Evolutionary conservation across 768 basidiomycete genomes (phyloP).

Genomic region (Naematelia encephala): DNA sequence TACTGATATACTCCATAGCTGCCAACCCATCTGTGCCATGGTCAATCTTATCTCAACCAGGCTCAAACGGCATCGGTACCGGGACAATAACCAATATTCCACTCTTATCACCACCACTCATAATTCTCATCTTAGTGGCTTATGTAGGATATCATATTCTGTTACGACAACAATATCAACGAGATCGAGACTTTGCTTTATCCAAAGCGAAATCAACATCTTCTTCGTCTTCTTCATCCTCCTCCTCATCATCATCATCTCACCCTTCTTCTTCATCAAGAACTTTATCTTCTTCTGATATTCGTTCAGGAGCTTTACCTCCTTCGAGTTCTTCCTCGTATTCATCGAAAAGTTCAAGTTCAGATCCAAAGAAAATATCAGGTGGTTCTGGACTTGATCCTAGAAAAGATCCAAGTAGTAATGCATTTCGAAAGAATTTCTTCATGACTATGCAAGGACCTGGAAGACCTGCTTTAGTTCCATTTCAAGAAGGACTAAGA

Average conservation of each 20-base stretch:
- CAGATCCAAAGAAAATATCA: slow-evolving; percentile 35
- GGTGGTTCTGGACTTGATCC: slow-evolving; percentile 21
- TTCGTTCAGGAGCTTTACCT: slow-evolving; percentile 26
- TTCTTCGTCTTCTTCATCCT: slow-evolving; percentile 9
- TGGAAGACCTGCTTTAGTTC: slow-evolving; percentile 48
- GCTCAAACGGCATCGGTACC: slow-evolving; percentile 4
- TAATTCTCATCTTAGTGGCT: slow-evolving; percentile 44
- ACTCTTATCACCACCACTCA: slow-evolving; percentile 40
- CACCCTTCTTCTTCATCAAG: no score
- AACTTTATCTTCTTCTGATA: slow-evolving; percentile 26
- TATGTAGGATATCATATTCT: slow-evolving; percentile 47
- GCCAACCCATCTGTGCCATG: slow-evolving; percentile 16
- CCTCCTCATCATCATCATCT: background rate
- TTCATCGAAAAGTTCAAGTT: slow-evolving; percentile 20
- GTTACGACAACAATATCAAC: slow-evolving; percentile 38
- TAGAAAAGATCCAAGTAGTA: slow-evolving; percentile 30
- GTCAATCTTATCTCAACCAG: slow-evolving; percentile 9
- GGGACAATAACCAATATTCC: slow-evolving; percentile 28
- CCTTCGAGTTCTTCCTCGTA: slow-evolving; percentile 13
- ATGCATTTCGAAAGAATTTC: slow-evolving; percentile 43
- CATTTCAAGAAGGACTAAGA: slow-evolving; percentile 48
- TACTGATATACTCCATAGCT: slow-evolving; percentile 10
- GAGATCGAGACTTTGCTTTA: slow-evolving; percentile 28
- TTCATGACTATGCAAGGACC: slow-evolving; percentile 51
- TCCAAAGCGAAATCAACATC: slow-evolving; percentile 18